Evolutionary conservation across 371 early-diverging fungal species (phyloP).

Genomic region (Mortierella sp.): DNA sequence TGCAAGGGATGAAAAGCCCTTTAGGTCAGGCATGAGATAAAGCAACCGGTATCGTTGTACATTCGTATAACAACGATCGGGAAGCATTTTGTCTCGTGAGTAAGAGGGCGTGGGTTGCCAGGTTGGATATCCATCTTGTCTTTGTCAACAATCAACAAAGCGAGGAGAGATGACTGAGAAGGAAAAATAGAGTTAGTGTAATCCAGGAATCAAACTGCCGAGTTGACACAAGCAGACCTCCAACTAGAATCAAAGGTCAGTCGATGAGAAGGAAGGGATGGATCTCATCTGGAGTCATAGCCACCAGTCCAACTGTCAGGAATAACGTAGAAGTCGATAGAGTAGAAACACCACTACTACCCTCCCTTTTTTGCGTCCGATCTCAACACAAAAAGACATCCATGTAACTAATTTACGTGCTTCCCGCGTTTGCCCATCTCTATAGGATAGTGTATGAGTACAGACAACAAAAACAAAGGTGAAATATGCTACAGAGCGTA

Average conservation of each 20-base stretch:
- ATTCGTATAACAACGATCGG: too few relatives aligned
- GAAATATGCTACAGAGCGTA: not conserved
- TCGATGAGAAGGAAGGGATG: not conserved
- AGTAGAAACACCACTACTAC: not conserved
- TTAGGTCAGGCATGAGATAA: too few relatives aligned
- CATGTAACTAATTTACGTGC: not conserved
- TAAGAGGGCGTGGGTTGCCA: too few relatives aligned
- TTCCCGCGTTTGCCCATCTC: not conserved
- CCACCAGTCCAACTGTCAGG: not conserved
- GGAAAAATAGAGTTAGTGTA: not conserved
- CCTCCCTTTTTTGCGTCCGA: not conserved
- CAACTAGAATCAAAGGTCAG: not conserved
- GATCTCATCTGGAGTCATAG: conserved; percentile 1
- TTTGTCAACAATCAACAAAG: too few relatives aligned
- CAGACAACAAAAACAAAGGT: not conserved
- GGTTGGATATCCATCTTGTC: too few relatives aligned
- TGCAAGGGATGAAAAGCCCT: too few relatives aligned
- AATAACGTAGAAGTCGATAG: not conserved
- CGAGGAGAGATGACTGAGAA: too few relatives aligned
- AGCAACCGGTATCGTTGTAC: too few relatives aligned
- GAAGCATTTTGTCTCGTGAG: too few relatives aligned
- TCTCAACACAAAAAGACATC: not conserved
- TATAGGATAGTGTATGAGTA: not conserved
- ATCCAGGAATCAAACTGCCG: not conserved
- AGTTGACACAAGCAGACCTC: not conserved